Percentiles rank a stretch among this genome's conserved stretches.
phyloP scores from a whole-genome alignment of 129 eudicot species.

The Heracleum sosnowskyi region DNA sequence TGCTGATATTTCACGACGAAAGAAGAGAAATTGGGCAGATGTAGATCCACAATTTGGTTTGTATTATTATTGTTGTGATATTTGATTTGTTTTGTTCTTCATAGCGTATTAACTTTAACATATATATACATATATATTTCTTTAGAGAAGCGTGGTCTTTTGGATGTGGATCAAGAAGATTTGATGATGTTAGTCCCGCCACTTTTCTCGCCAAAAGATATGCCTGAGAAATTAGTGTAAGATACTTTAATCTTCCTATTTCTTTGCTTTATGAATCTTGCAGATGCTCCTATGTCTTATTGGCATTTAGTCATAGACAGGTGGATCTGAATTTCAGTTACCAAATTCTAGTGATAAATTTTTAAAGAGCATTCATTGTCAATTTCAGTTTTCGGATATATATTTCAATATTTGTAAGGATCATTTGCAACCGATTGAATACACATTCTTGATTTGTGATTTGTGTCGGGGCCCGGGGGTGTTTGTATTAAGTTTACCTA shows the following conservation, averaged over 20 bases:
- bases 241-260: conserved; percentile 24
- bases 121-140: conserved; percentile 9
- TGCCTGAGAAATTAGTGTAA: conserved; percentile 73
- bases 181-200: conserved; percentile 78
- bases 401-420: too few species aligned
- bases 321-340: background rate
- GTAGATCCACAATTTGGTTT: conserved; percentile 66
- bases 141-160: conserved; percentile 59
- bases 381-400: background rate
- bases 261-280: background rate
- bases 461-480: too few species aligned
- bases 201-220: conserved; percentile 61
- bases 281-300: background rate
- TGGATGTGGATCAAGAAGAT: conserved; percentile 79
- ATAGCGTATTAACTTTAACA: background rate
- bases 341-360: background rate
- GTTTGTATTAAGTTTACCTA: background rate
- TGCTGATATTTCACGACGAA: conserved; percentile 66
- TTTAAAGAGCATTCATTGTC: background rate
- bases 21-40: conserved; percentile 75
- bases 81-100: background rate
- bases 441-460: background rate
- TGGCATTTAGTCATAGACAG: background rate
- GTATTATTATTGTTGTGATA: background rate
- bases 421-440: background rate